phyloP scores from a whole-genome alignment of 2,329 filamentous ascomycete genomes.

The Penicillium sclerotiorum region DNA sequence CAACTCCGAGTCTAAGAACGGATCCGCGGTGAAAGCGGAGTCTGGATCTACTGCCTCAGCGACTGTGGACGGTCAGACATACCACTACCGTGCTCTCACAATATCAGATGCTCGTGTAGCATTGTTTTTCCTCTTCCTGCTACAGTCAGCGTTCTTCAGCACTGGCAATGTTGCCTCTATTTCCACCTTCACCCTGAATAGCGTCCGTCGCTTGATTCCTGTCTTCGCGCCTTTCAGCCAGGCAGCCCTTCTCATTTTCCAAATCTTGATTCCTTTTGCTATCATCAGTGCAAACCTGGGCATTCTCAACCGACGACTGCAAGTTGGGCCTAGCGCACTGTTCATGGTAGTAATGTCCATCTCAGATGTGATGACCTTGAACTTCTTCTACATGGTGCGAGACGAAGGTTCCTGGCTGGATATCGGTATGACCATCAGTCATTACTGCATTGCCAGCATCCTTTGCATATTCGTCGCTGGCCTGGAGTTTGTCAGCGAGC shows the following conservation, averaged over 20 bases:
- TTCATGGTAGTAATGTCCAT: constrained; percentile 95
- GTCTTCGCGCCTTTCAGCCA: constrained; percentile 94
- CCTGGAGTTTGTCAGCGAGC: constrained; percentile 80
- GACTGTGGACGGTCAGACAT: constrained; percentile 35
- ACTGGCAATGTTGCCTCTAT: constrained; percentile 95
- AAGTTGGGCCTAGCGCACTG: constrained; percentile 81
- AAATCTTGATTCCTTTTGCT: constrained; percentile 90
- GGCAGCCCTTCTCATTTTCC: constrained; percentile 80
- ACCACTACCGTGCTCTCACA: constrained; percentile 66
- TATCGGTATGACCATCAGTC: constrained; percentile 94
- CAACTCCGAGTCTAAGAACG: constrained; percentile 11
- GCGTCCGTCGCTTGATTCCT: constrained; percentile 82
- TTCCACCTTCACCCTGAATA: constrained; percentile 90
- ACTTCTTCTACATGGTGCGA: constrained; percentile 97
- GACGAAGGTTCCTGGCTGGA: constrained; percentile 98
- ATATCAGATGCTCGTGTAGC: constrained; percentile 85
- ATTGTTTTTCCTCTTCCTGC: constrained; percentile 90
- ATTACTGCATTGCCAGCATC: constrained; percentile 89
- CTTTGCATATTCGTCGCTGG: constrained; percentile 88
- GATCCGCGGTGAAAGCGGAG: constrained; percentile 30
- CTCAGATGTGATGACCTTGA: constrained; percentile 86
- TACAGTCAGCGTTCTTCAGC: constrained; percentile 95
- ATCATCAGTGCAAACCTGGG: constrained; percentile 93
- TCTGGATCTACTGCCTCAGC: constrained; percentile 35
- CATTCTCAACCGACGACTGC: constrained; percentile 80